Evolutionary conservation across 495 filamentous ascomycete species (phyloP), one percentile per base, ranked within the genome.

Genomic region (Aspergillus ostianus): DNA sequence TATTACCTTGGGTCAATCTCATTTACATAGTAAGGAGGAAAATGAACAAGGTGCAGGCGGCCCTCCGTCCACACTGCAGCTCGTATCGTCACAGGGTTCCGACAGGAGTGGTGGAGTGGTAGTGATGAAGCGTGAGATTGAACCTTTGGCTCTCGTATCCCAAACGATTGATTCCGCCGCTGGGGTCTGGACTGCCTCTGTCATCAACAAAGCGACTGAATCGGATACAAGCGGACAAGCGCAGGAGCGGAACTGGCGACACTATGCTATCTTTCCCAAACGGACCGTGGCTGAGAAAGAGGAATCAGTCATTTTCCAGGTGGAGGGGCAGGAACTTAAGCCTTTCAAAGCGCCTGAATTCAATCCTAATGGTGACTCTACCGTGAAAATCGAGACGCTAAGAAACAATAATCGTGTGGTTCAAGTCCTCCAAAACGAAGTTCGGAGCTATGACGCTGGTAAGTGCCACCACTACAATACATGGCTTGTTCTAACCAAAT

Each of bases 361-460:
- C 69, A 95, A 98, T 59, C 84, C 87, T 6, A 93, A 93, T 63
- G 88, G 85, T 53, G 92, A 91, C 41, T 80, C 85, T 44, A 96
- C 93, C 0, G 77, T 98, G 56, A 88, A 96, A 59, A 87, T 92
- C 27, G 89, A 89, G 30, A 85, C 85, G 7, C 82, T 97, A 60
- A 89, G 88, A 9, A 82, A 81, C 51, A 85, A 85, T 36, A 89
- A 80, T 58, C 84, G 90, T 52, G 84, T 98, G 50, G 84, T 97
- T 15, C 94, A 97, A 67, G 85, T 96, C 17, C 77, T 95, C 41
- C 87, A 84, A 60, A 89, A 84, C 29, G 92, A 97, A 64, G 84
- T 98, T 15, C 81, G 92, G 49, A 90, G 85, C 57, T 98, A 95
- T 67, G 92, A 97, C 69, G 86, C 84, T 70, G 87, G 91, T 95